Evolutionary conservation across 805 yeast species (phyloP).

Genomic region (Spathaspora passalidarum): DNA sequence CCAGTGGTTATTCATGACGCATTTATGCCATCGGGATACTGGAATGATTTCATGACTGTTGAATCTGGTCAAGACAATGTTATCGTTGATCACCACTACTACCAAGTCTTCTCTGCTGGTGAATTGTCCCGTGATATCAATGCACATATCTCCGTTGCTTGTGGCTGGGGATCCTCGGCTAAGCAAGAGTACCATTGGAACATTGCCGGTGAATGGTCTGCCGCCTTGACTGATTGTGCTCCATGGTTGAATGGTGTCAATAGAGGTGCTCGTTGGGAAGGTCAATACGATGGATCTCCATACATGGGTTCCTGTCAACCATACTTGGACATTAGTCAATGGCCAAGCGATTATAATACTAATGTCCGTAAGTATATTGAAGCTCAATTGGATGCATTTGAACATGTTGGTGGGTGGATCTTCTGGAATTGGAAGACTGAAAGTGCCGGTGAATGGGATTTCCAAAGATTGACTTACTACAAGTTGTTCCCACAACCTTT

Average conservation of each 20-base stretch:
- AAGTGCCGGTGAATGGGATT: slow-evolving; percentile 80
- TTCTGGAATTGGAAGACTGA: slow-evolving; percentile 96
- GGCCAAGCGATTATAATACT: slow-evolving; percentile 56
- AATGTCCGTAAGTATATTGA: slow-evolving; percentile 72
- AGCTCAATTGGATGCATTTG: slow-evolving; percentile 85
- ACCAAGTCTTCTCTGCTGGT: slow-evolving; percentile 72
- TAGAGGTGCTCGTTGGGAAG: slow-evolving; percentile 79
- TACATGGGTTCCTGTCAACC: slow-evolving; percentile 60
- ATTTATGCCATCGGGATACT: slow-evolving; percentile 57
- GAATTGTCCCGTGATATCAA: slow-evolving; percentile 60
- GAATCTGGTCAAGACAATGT: slow-evolving; percentile 45
- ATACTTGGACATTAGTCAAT: slow-evolving; percentile 32
- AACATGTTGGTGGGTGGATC: slow-evolving; percentile 79
- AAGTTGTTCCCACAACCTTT: slow-evolving; percentile 83
- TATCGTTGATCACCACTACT: slow-evolving; percentile 84
- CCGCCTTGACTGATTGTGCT: slow-evolving; percentile 90
- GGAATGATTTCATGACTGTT: slow-evolving; percentile 53
- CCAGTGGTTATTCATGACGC: slow-evolving; percentile 82
- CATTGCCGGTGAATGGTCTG: slow-evolving; percentile 85
- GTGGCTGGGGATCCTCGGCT: slow-evolving; percentile 27
- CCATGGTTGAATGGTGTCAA: slow-evolving; percentile 86
- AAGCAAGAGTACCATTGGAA: slow-evolving; percentile 65
- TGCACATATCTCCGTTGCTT: slow-evolving; percentile 49
- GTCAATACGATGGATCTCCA: slow-evolving; percentile 42
- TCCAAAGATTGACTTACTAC: slow-evolving; percentile 52